These are phyloP conservation scores for Lentithecium fluviatile DNA, from an alignment of 495 filamentous ascomycete species.

Conservation along the genomic window DNA sequence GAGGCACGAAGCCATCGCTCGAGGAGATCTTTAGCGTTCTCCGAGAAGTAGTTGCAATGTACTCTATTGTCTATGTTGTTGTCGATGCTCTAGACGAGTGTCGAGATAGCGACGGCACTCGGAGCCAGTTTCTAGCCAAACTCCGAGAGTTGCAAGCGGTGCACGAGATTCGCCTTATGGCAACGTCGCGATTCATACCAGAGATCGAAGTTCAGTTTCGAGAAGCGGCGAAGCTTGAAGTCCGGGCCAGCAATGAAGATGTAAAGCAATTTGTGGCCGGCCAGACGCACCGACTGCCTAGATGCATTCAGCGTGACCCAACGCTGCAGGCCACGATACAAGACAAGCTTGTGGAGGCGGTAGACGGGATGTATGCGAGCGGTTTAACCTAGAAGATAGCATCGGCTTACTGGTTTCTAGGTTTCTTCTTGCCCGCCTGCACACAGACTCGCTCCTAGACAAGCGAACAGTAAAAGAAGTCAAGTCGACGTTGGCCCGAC, in stretches of 20 bases:
- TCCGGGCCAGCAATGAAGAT: not conserved
- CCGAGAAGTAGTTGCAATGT: conserved; percentile 29
- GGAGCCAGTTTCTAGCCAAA: not conserved
- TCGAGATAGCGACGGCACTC: conserved; percentile 14
- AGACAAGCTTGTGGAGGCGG: no score
- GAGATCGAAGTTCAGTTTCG: not conserved
- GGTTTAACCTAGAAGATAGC: no score
- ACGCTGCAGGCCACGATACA: not conserved
- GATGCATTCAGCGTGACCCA: not conserved
- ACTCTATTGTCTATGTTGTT: conserved; percentile 44
- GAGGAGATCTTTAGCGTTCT: conserved; percentile 31
- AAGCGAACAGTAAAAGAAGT: conserved; percentile 42
- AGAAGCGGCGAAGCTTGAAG: not conserved
- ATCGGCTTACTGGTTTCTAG: no score
- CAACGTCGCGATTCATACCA: not conserved
- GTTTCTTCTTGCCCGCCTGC: conserved; percentile 53
- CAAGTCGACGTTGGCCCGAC: conserved; percentile 39
- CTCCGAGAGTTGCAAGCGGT: not conserved
- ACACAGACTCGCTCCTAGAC: conserved; percentile 47
- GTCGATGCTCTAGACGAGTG: conserved; percentile 53
- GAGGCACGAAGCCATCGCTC: not conserved
- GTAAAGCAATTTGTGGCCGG: not conserved
- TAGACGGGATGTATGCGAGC: no score
- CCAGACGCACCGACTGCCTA: not conserved
- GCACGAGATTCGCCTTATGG: not conserved